phyloP scores from a whole-genome alignment of 2,329 filamentous ascomycete species.

The Talaromyces albobiverticillius region DNA sequence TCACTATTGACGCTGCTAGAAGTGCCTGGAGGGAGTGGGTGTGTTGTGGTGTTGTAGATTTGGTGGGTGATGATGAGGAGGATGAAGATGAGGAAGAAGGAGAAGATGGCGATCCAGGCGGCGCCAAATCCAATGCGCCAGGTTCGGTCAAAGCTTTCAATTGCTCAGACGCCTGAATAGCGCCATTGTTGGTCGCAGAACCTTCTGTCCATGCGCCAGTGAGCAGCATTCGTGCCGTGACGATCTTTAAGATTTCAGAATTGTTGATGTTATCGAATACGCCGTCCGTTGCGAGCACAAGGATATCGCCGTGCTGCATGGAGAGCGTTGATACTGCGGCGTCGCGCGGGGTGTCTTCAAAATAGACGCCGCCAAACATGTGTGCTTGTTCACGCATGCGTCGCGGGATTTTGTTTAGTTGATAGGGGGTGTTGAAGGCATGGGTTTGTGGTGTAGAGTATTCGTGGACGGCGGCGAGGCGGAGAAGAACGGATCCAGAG shows the following conservation, averaged over 20 bases:
- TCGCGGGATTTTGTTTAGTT: slow-evolving; percentile 83
- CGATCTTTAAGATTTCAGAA: slow-evolving; percentile 79
- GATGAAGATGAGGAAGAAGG: slow-evolving; percentile 16
- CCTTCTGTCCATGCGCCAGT: slow-evolving; percentile 71
- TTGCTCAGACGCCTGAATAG: slow-evolving; percentile 62
- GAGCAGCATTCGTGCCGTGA: slow-evolving; percentile 71
- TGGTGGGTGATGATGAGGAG: slow-evolving; percentile 17
- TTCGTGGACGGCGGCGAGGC: slow-evolving; percentile 79
- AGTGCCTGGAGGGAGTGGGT: slow-evolving; percentile 74
- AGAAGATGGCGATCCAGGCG: slow-evolving; percentile 12
- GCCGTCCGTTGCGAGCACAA: slow-evolving; percentile 92
- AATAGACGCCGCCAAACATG: slow-evolving; percentile 76
- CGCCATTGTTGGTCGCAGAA: slow-evolving; percentile 42
- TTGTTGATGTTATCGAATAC: slow-evolving; percentile 95
- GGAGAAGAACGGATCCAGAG: slow-evolving; percentile 85
- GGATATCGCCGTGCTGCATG: slow-evolving; percentile 84
- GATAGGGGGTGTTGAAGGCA: slow-evolving; percentile 95
- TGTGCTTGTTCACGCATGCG: slow-evolving; percentile 74
- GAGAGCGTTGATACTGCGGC: slow-evolving; percentile 73
- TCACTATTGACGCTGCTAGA: slow-evolving; percentile 74
- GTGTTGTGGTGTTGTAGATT: slow-evolving; percentile 39
- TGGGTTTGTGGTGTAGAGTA: slow-evolving; percentile 87
- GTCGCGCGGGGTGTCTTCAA: slow-evolving; percentile 80
- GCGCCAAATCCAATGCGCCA: slow-evolving; percentile 36
- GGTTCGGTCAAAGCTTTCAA: slow-evolving; percentile 54